A percentile compares a stretch with the other conserved stretches of the same genome.
Evolutionary conservation across 257 asterid genomes (phyloP).

Genomic region (Salvia hispanica): DNA sequence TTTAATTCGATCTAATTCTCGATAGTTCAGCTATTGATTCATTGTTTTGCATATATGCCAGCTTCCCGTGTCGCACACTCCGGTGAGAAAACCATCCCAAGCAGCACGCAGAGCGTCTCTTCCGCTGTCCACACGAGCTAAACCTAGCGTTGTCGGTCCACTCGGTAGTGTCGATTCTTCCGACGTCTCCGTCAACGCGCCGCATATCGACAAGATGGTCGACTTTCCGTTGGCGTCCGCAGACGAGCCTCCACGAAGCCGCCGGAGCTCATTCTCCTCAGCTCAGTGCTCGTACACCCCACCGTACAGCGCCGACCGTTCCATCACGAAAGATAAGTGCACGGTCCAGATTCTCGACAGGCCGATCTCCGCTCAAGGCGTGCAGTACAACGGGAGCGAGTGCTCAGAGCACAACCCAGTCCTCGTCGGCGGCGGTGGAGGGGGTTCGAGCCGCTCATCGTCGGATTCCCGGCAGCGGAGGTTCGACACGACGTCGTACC

Average conservation of each 20-base stretch:
- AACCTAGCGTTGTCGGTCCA: constrained; percentile 37
- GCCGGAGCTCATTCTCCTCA: constrained; percentile 54
- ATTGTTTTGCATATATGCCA: constrained; percentile 33
- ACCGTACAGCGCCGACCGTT: constrained; percentile 44
- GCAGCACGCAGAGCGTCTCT: constrained; percentile 75
- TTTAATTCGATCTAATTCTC: not conserved
- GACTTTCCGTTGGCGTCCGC: constrained; percentile 65
- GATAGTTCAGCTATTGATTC: not conserved
- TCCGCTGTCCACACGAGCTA: constrained; percentile 56
- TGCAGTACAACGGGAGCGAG: constrained; percentile 56
- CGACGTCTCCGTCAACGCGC: constrained; percentile 87
- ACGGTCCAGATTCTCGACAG: constrained; percentile 56
- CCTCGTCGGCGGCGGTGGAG: constrained; percentile 31
- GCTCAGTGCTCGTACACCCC: constrained; percentile 67
- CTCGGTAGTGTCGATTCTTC: constrained; percentile 57
- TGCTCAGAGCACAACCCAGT: constrained; percentile 62
- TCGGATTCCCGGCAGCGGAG: constrained; percentile 70
- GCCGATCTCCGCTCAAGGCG: constrained; percentile 38
- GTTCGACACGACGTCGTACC: constrained; percentile 78
- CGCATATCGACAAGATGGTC: constrained; percentile 88
- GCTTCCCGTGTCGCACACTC: constrained; percentile 89
- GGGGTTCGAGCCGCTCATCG: constrained; percentile 65
- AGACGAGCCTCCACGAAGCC: constrained; percentile 40
- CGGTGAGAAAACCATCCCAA: constrained; percentile 58
- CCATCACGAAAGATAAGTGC: constrained; percentile 82